Conservation (phyloP, 116 monocot genomes). For the Trichopus zeylanicus region DNA sequence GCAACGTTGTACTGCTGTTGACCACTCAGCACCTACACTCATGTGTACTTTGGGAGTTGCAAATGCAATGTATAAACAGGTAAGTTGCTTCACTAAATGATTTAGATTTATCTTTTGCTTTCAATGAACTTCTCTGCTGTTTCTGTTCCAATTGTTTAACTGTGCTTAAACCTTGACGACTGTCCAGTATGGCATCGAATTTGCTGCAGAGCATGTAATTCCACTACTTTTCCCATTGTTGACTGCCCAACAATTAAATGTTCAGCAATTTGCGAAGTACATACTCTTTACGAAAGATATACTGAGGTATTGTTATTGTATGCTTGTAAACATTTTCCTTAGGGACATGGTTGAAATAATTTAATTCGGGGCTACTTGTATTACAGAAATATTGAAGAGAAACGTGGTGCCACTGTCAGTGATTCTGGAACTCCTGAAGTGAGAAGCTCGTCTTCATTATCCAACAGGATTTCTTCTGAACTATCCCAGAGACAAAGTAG, state of each 20-base stretch:
- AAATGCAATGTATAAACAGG: conserved; percentile 79
- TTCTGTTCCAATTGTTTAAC: not conserved
- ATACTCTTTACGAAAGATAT: conserved; percentile 94
- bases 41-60: conserved; percentile 91
- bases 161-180: not conserved
- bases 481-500: conserved; percentile 20
- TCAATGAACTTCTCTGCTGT: not conserved
- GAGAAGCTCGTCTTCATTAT: conserved; percentile 28
- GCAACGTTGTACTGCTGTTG: conserved; percentile 90
- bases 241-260: conserved; percentile 68
- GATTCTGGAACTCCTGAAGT: conserved; percentile 49
- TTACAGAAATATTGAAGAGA: conserved; percentile 92
- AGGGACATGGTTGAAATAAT: not conserved
- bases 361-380: not conserved
- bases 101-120: not conserved
- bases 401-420: conserved; percentile 69
- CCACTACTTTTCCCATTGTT: conserved; percentile 81
- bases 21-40: conserved; percentile 87
- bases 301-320: conserved; percentile 59
- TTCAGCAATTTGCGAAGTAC: conserved; percentile 95
- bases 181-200: conserved; percentile 80
- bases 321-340: not conserved
- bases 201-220: conserved; percentile 76
- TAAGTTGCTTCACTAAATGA: too few relatives aligned
- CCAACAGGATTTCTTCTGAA: conserved; percentile 55